Evolutionary conservation across 768 basidiomycete genomes (phyloP), one percentile per base, ranked within the genome.

Genomic region (Naganishia vaughanmartiniae): DNA sequence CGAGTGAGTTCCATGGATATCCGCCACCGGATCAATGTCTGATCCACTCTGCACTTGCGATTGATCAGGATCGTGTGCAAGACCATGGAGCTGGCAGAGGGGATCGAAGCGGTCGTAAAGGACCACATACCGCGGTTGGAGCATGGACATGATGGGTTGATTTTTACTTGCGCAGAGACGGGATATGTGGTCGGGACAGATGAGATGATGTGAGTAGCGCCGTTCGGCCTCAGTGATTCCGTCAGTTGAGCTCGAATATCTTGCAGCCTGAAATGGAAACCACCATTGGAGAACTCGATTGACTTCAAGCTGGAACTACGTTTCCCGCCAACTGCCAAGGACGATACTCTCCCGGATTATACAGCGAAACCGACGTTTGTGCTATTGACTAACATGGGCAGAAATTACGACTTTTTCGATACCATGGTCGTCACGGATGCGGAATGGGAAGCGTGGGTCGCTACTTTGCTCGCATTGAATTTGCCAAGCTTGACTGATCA

Each of bases 221-320:
- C 53, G 57, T 24, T 54, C 24, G 33, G 21, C 14, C 14, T n/a
- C 7, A 19, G 21, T 28, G 11, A 26, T 34, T 11, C 26, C 66
- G 36, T 39, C 56, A 17, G 1, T 28, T 28, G 17, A 21, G 34
- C 6, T 11, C 12, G 24, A 4, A 15, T 36, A 31, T 12, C 26
- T 11, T 0, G 14, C 75, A 98, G 95, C 73, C 81, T 99, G 77
- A 99, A 99, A 82, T 99, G 96, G 96, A 99, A 99, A 81, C 93
- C 94, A 0, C 93, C 96, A 0, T 91, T 90, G 1, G 95, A 98
- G 78, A 99, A 99, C 79, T 94, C 93, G 1, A 89, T 98, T 76
- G 96, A 99, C 81, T 98, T 99, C 84, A 92, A 93, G 80, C 89
- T 98, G 33, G 86, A 93, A 58, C 84, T 99, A n/a, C 89, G 92